phyloP scores from a whole-genome alignment of 2,329 filamentous ascomycete genomes.

The Arthrobotrys pseudoclavata region DNA sequence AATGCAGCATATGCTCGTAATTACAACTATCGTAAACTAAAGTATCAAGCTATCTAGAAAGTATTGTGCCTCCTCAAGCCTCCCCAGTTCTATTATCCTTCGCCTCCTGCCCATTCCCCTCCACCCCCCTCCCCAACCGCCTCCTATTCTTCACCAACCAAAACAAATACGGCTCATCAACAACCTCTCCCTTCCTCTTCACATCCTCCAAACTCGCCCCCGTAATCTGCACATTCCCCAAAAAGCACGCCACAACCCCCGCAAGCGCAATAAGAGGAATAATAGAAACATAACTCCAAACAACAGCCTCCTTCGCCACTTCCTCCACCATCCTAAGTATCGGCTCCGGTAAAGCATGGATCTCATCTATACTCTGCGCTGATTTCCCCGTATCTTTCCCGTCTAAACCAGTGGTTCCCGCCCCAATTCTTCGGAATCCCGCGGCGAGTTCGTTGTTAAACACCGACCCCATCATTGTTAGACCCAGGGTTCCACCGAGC shows the following conservation, averaged over 20 bases:
- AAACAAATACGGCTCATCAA: slow-evolving; percentile 55
- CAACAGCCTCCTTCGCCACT: slow-evolving; percentile 72
- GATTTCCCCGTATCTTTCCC: slow-evolving; percentile 65
- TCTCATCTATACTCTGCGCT: slow-evolving; percentile 65
- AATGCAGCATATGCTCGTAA: not conserved
- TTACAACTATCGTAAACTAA: not conserved
- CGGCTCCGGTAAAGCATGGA: slow-evolving; percentile 65
- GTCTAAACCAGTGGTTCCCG: slow-evolving; percentile 63
- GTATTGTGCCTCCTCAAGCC: not conserved
- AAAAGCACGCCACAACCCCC: slow-evolving; percentile 67
- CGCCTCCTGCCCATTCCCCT: not conserved
- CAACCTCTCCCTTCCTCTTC: slow-evolving; percentile 42
- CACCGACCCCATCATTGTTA: slow-evolving; percentile 78
- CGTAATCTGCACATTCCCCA: slow-evolving; percentile 72
- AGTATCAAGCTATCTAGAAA: not conserved
- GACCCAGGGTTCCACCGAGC: slow-evolving; percentile 75
- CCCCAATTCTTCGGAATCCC: slow-evolving; percentile 64
- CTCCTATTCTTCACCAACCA: slow-evolving; percentile 55
- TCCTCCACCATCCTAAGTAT: slow-evolving; percentile 67
- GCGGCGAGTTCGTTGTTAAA: slow-evolving; percentile 73
- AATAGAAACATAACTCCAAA: slow-evolving; percentile 76
- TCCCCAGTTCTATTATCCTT: not conserved
- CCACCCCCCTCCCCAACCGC: slow-evolving; percentile 21
- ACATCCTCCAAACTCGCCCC: slow-evolving; percentile 64
- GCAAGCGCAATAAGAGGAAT: slow-evolving; percentile 72